Conservation (phyloP, 345 rosid genomes). For the Gossypium rotundifolium region DNA sequence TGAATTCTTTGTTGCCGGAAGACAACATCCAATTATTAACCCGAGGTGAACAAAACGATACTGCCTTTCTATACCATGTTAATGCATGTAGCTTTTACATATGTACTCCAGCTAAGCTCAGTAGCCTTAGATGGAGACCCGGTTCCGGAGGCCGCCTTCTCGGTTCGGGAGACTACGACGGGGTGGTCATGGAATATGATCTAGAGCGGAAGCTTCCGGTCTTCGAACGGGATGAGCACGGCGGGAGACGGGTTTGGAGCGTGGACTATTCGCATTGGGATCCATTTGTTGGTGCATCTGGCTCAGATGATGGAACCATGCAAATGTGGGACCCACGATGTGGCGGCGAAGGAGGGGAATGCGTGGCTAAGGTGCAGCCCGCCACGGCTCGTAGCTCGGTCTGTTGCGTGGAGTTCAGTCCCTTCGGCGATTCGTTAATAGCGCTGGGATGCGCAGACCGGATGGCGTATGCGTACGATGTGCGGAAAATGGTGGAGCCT, state of each 20-base stretch:
- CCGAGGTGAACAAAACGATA: background rate
- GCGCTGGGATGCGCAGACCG: slow-evolving; percentile 76
- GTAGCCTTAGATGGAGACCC: slow-evolving; percentile 75
- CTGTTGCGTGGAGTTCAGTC: slow-evolving; percentile 75
- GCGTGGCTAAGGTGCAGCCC: slow-evolving; percentile 48
- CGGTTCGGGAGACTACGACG: slow-evolving; percentile 88
- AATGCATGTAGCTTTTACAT: slow-evolving; percentile 48
- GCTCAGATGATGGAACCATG: slow-evolving; percentile 81
- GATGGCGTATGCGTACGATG: slow-evolving; percentile 62
- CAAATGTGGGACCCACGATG: slow-evolving; percentile 80
- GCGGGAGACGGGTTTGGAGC: slow-evolving; percentile 89
- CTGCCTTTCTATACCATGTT: slow-evolving; percentile 33
- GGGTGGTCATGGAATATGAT: slow-evolving; percentile 80
- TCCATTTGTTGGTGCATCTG: slow-evolving; percentile 64
- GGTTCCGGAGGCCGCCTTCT: slow-evolving; percentile 42
- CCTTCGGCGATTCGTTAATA: slow-evolving; percentile 39
- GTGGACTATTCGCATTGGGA: slow-evolving; percentile 56
- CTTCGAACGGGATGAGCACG: slow-evolving; percentile 91
- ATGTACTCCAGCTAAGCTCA: slow-evolving; percentile 86
- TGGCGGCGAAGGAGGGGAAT: slow-evolving; percentile 34
- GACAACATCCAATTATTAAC: background rate
- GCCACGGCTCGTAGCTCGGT: slow-evolving; percentile 34
- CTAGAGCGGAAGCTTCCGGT: slow-evolving; percentile 50
- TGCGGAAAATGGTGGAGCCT: slow-evolving; percentile 48
- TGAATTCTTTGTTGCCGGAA: slow-evolving; percentile 29